A percentile compares a stretch with the other conserved stretches of the same genome.
Conservation (phyloP, 202 grass and related monocot genomes). For the Elaeis oleifera region DNA sequence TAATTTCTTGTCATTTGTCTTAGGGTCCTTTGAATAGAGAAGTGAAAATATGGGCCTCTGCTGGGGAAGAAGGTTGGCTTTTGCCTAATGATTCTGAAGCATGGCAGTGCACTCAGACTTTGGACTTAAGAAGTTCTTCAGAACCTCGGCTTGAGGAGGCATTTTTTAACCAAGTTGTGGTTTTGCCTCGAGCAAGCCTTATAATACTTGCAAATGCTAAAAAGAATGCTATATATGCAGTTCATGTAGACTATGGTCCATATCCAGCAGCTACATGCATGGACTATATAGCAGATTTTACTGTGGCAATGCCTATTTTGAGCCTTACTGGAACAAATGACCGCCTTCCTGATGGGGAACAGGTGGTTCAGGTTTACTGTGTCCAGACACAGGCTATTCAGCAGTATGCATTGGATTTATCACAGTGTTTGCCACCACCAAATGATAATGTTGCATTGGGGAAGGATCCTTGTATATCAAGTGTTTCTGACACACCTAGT, state of each 20-base stretch:
- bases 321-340: conserved; percentile 77
- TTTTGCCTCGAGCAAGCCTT: conserved; percentile 82
- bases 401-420: conserved; percentile 77
- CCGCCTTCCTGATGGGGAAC: conserved; percentile 43
- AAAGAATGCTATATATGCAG: conserved; percentile 94
- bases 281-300: conserved; percentile 95
- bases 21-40: conserved; percentile 86
- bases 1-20: conserved; percentile 20
- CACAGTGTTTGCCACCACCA: conserved; percentile 70
- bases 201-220: conserved; percentile 95
- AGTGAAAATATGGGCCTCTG: conserved; percentile 83
- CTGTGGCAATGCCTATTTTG: conserved; percentile 92
- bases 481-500: conserved; percentile 27
- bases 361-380: conserved; percentile 87
- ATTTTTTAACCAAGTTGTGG: conserved; percentile 94
- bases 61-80: conserved; percentile 72
- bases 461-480: conserved; percentile 48
- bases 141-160: conserved; percentile 60
- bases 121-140: conserved; percentile 74
- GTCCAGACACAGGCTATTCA: conserved; percentile 98
- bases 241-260: conserved; percentile 80
- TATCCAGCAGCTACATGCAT: conserved; percentile 60
- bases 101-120: conserved; percentile 77
- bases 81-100: conserved; percentile 63
- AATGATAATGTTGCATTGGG: conserved; percentile 30